Evolutionary conservation across 1,139 yeast species (phyloP), one percentile per base, ranked within the genome.

Genomic region (Blastobotrys ciferrii): DNA sequence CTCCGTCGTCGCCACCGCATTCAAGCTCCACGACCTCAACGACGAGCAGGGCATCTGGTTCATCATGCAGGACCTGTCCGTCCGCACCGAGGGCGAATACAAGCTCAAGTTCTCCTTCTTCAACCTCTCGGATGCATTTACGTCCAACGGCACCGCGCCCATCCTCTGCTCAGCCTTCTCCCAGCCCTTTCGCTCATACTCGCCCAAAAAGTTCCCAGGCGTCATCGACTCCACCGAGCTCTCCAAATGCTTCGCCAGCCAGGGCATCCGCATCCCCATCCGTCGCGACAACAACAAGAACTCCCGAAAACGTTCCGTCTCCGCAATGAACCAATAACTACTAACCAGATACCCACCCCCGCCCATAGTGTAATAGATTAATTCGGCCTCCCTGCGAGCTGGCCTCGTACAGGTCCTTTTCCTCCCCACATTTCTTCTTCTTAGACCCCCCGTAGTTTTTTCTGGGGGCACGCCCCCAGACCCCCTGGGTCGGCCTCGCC

Each of bases 201-300:
- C 73, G 20, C 75, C 76, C 2, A 72, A 72, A 52, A 69, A 67
- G 52, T 72, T 72, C 51, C 76, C 76, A 0, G 76, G 76, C 6
- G 76, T 72, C 19, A 70, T 70, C 39, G 75, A 72, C 43, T 62
- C 71, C 32, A 69, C 74, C 1, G 66, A 68, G 4, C 59, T 72
- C 36, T 71, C 74, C 28, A 58, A 71, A 32, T 66, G 71, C 18
- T 72, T 72, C 59, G 75, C 74, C 2, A 61, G 64, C 37, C 76
- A 72, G 53, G 76, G 76, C n/a, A 67, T 72, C 50, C 69, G 70
- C 51, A 71, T 72, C 19, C 73, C 76, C 12, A 67, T 71, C 32
- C 62, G 76, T 47, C 50, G 63, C 6, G 50, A 45, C 31, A 38
- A 41, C 31, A 38, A 41, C 43, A 49, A 49, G 33, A 23, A 23